Conservation (phyloP, 1,284 basidiomycete species). For the Marasmius oreades region DNA sequence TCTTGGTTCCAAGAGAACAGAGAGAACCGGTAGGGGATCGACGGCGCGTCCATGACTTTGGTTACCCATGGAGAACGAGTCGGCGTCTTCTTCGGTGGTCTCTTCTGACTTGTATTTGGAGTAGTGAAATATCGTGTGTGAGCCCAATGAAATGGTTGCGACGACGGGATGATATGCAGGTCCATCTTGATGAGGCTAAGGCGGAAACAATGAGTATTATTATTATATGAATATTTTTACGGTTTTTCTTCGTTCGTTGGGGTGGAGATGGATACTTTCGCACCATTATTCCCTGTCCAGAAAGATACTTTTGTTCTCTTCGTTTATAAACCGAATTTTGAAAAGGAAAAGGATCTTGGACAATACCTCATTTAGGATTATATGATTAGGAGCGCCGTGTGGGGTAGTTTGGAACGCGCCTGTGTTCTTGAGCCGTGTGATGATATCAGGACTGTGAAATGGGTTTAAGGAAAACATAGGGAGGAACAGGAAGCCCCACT, state of each 20-base stretch:
- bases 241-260: constrained; percentile 11
- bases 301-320: constrained; percentile 72
- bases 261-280: constrained; percentile 18
- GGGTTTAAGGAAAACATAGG: background rate
- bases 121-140: constrained; percentile 83
- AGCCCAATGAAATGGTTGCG: constrained; percentile 84
- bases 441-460: constrained; percentile 67
- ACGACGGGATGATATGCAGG: constrained; percentile 86
- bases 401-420: constrained; percentile 59
- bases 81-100: constrained; percentile 14
- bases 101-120: constrained; percentile 56
- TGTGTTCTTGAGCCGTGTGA: constrained; percentile 61
- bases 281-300: constrained; percentile 92
- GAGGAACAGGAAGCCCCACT: constrained; percentile 35
- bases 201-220: background rate
- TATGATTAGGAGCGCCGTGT: constrained; percentile 76
- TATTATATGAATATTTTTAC: no score
- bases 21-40: constrained; percentile 61
- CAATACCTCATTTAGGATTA: constrained; percentile 79
- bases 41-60: constrained; percentile 62
- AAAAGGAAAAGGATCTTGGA: no score
- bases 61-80: no score
- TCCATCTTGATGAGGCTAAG: constrained; percentile 90
- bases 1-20: constrained; percentile 78
- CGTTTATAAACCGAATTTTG: no score